These are phyloP conservation scores for Dictyostelium citrinum DNA, from an alignment of 78 protist species.

Conservation along the genomic window DNA sequence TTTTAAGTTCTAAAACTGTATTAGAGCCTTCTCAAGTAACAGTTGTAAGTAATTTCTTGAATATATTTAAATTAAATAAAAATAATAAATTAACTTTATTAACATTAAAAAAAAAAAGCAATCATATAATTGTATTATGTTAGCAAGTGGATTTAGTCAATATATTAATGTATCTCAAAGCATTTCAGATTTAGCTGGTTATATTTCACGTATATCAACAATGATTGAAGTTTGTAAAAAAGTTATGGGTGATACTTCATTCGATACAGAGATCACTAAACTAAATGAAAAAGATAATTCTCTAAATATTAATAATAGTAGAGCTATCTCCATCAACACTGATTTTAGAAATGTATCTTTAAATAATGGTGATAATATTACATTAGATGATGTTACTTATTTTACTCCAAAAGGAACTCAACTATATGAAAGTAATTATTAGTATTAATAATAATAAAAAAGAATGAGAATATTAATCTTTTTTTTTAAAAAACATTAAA, in stretches of 20 bases:
- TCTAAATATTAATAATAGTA: background rate
- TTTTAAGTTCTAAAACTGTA: background rate
- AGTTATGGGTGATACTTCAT: background rate
- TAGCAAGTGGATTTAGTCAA: conserved; percentile 79
- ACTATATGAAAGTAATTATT: conserved; percentile 43
- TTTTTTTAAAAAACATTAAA: background rate
- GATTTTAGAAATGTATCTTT: background rate
- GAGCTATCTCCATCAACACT: background rate
- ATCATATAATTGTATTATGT: conserved; percentile 76
- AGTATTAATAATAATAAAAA: background rate
- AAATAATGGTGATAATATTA: background rate
- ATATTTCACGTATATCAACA: conserved; percentile 61
- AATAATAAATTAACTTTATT: too few relatives aligned
- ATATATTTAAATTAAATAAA: too few relatives aligned
- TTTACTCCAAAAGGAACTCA: conserved; percentile 76
- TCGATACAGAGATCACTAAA: background rate
- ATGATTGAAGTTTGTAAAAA: conserved; percentile 59
- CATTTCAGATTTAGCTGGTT: conserved; percentile 54
- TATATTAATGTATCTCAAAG: conserved; percentile 58
- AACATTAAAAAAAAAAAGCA: background rate
- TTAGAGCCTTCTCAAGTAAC: conserved; percentile 37
- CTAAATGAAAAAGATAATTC: background rate
- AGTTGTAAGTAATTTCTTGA: conserved; percentile 4
- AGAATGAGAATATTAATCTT: background rate
- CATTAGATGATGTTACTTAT: conserved; percentile 34